A percentile compares a stretch with the other conserved stretches of the same genome.
Conservation (phyloP, 768 basidiomycete species). For the Dacryopinax primogenitus region DNA sequence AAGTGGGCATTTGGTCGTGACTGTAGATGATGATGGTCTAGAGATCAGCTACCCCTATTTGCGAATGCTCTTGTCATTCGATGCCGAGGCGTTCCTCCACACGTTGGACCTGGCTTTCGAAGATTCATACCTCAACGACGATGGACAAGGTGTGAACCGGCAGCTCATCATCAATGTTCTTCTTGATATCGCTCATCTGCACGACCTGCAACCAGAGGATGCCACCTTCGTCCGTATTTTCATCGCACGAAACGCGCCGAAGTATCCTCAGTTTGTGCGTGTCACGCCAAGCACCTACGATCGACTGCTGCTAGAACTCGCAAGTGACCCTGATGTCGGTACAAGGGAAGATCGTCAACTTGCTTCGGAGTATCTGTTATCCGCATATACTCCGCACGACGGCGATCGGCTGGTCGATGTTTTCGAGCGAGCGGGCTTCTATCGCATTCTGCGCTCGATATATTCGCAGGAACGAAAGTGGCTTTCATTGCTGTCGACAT, state of each 20-base stretch:
- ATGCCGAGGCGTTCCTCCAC: slow-evolving; percentile 88
- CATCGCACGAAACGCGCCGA: slow-evolving; percentile 88
- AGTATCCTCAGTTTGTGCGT: slow-evolving; percentile 69
- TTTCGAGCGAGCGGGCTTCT: slow-evolving; percentile 79
- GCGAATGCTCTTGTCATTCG: slow-evolving; percentile 69
- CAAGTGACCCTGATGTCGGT: slow-evolving; percentile 56
- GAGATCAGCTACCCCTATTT: slow-evolving; percentile 88
- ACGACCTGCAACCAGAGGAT: slow-evolving; percentile 31
- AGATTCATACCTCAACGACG: slow-evolving; percentile 77
- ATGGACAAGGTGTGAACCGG: slow-evolving; percentile 51
- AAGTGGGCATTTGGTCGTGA: slow-evolving; percentile 60
- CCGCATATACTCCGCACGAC: slow-evolving; percentile 77
- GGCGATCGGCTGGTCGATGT: slow-evolving; percentile 49
- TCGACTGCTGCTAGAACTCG: slow-evolving; percentile 61
- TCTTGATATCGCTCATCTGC: slow-evolving; percentile 52
- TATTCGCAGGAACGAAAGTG: slow-evolving; percentile 65
- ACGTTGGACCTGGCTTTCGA: slow-evolving; percentile 91
- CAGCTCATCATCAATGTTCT: slow-evolving; percentile 73
- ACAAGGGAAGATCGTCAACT: slow-evolving; percentile 91
- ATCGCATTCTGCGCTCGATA: slow-evolving; percentile 73
- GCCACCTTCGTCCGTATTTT: slow-evolving; percentile 87
- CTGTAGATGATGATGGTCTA: slow-evolving; percentile 55
- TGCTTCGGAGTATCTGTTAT: slow-evolving; percentile 85
- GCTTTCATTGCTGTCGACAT: slow-evolving; percentile 58
- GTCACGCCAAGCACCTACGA: slow-evolving; percentile 57